Conservation (phyloP, 495 filamentous ascomycete species). For the Podospora tetraspora region DNA sequence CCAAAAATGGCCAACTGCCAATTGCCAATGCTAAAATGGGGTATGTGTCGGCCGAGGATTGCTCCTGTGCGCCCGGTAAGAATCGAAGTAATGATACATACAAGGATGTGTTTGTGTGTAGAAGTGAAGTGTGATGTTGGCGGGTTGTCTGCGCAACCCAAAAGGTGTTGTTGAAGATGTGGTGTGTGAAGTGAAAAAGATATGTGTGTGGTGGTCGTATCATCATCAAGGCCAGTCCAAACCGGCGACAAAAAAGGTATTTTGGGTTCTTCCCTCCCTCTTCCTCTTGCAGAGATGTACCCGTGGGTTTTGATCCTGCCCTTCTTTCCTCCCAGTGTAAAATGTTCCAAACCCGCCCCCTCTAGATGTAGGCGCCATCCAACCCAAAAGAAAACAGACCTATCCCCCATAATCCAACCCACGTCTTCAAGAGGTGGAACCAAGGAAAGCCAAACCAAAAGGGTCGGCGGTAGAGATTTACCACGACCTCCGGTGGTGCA, state of each 20-base stretch:
- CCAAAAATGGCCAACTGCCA: not conserved
- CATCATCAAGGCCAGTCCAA: constrained; percentile 5
- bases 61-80: not conserved
- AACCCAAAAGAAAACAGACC: not conserved
- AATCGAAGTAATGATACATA: constrained; percentile 14
- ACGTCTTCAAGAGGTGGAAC: not conserved
- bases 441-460: not conserved
- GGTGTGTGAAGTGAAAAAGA: not conserved
- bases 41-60: not conserved
- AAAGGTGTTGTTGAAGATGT: not conserved
- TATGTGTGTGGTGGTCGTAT: constrained; percentile 6
- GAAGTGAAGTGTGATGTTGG: constrained; percentile 1
- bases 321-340: not conserved
- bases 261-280: not conserved
- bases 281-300: not conserved
- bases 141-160: not conserved
- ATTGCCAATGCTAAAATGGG: not conserved
- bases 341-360: not conserved
- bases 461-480: not conserved
- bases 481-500: constrained; percentile 19
- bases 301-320: not conserved
- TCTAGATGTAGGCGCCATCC: not conserved
- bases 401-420: not conserved
- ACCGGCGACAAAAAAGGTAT: not conserved
- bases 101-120: not conserved